A percentile compares a stretch with the other conserved stretches of the same genome.
Evolutionary conservation across 2,329 filamentous ascomycete species (phyloP).

Genomic region (Epichloe brachyelytri): DNA sequence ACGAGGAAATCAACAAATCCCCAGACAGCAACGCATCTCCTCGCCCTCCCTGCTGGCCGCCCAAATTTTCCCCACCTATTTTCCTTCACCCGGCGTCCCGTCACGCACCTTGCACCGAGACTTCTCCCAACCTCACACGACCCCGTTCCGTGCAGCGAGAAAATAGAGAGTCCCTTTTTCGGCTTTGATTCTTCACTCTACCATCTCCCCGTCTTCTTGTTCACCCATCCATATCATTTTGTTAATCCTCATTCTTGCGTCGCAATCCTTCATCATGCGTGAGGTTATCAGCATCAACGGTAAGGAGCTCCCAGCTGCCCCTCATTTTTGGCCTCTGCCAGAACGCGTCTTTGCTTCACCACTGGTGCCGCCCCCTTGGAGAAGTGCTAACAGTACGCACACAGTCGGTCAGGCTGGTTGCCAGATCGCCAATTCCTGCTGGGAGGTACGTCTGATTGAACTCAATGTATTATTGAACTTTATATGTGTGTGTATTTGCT

Average conservation of each 20-base stretch:
- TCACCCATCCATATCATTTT: slow-evolving; percentile 9
- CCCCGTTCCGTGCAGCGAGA: slow-evolving; percentile 8
- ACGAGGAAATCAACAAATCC: slow-evolving; percentile 28
- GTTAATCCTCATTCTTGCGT: slow-evolving; percentile 8
- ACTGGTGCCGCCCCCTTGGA: background rate
- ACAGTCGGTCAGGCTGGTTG: slow-evolving; percentile 99
- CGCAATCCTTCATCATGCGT: slow-evolving; percentile 61
- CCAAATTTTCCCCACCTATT: slow-evolving; percentile 37
- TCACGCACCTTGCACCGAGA: slow-evolving; percentile 11
- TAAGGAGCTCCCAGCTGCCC: slow-evolving; percentile 35
- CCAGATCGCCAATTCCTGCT: slow-evolving; percentile 99
- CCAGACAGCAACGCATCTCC: slow-evolving; percentile 15
- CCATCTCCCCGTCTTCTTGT: slow-evolving; percentile 9
- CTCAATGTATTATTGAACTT: background rate
- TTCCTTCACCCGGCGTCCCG: slow-evolving; percentile 16
- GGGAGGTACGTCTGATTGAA: slow-evolving; percentile 67
- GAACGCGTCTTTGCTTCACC: slow-evolving; percentile 8
- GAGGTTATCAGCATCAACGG: slow-evolving; percentile 99
- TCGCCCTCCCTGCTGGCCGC: slow-evolving; percentile 18
- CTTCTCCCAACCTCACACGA: slow-evolving; percentile 14
- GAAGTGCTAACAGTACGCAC: slow-evolving; percentile 38
- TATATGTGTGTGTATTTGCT: slow-evolving; percentile 10
- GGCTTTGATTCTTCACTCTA: slow-evolving; percentile 13
- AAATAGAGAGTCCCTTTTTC: slow-evolving; percentile 6
- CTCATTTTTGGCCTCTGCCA: slow-evolving; percentile 16